Percentiles rank a stretch among this genome's conserved stretches.
phyloP scores from a whole-genome alignment of 2,329 filamentous ascomycete genomes.

The Aspergillus oerlinghausenensis region DNA sequence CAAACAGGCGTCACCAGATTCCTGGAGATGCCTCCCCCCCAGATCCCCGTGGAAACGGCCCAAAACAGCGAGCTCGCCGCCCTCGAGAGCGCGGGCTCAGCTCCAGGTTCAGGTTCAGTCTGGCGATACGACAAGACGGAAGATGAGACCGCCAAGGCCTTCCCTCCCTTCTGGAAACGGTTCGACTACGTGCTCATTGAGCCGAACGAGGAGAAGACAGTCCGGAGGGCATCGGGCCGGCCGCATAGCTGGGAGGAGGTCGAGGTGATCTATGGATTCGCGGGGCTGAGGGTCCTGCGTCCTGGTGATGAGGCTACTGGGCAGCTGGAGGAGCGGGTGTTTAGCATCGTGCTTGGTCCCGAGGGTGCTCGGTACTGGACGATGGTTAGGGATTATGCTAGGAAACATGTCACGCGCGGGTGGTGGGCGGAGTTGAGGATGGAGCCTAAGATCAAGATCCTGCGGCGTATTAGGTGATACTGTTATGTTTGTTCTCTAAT shows the following conservation, averaged over 20 bases:
- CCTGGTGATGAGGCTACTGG: slow-evolving; percentile 34
- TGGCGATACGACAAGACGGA: slow-evolving; percentile 62
- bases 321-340: slow-evolving; percentile 29
- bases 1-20: slow-evolving; percentile 62
- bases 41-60: neutral
- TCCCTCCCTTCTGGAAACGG: slow-evolving; percentile 52
- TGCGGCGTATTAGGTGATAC: slow-evolving; percentile 24
- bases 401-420: slow-evolving; percentile 38
- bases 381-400: slow-evolving; percentile 17
- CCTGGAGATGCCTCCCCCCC: slow-evolving; percentile 38
- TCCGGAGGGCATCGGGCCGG: slow-evolving; percentile 33
- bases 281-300: slow-evolving; percentile 45
- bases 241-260: slow-evolving; percentile 50
- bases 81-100: slow-evolving; percentile 9
- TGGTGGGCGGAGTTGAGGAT: slow-evolving; percentile 54
- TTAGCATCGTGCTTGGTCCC: slow-evolving; percentile 33
- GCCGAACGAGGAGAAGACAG: slow-evolving; percentile 22
- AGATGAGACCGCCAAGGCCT: slow-evolving; percentile 43
- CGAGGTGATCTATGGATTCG: slow-evolving; percentile 48
- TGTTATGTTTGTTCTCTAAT: neutral
- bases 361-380: slow-evolving; percentile 26
- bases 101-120: slow-evolving; percentile 4
- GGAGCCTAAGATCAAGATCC: slow-evolving; percentile 50
- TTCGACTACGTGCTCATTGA: slow-evolving; percentile 59
- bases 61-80: slow-evolving; percentile 11